Conservation (phyloP, 2,329 filamentous ascomycete genomes). For the Bipolaris sorokiniana region DNA sequence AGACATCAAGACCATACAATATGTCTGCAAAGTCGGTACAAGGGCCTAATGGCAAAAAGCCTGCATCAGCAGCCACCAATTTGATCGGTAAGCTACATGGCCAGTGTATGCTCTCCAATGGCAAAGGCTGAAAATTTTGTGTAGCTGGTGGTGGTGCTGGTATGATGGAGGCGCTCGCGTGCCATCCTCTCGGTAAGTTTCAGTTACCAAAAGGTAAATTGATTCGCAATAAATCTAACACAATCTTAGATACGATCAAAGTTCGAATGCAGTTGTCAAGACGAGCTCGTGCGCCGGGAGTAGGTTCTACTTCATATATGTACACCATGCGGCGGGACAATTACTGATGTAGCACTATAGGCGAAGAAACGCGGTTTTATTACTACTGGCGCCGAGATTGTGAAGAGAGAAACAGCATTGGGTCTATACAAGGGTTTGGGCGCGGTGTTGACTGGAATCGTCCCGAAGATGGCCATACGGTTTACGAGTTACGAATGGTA, state of each 20-base stretch:
- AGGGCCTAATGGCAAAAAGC: slow-evolving; percentile 70
- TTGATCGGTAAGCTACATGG: slow-evolving; percentile 73
- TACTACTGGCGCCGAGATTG: slow-evolving; percentile 82
- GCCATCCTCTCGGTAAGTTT: slow-evolving; percentile 83
- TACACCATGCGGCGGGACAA: background rate
- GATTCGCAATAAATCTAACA: slow-evolving; percentile 20
- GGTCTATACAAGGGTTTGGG: slow-evolving; percentile 98
- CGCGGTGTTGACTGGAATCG: slow-evolving; percentile 92
- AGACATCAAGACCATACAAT: slow-evolving; percentile 13
- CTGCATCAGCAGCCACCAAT: slow-evolving; percentile 85
- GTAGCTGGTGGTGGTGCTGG: slow-evolving; percentile 93
- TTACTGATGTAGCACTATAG: slow-evolving; percentile 42
- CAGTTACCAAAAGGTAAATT: background rate
- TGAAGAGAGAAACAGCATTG: slow-evolving; percentile 86
- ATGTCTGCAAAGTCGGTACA: slow-evolving; percentile 67
- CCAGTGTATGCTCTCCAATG: background rate
- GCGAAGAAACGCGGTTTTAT: slow-evolving; percentile 85
- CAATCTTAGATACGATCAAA: slow-evolving; percentile 87
- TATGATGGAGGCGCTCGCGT: slow-evolving; percentile 98
- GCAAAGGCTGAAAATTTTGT: slow-evolving; percentile 21
- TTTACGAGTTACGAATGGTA: slow-evolving; percentile 98
- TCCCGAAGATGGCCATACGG: slow-evolving; percentile 99
- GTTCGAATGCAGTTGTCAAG: slow-evolving; percentile 98
- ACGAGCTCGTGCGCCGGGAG: slow-evolving; percentile 79
- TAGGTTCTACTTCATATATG: slow-evolving; percentile 51